These are phyloP conservation scores for Moniliella sp. DNA, from an alignment of 1,284 basidiomycete species.

Conservation along the genomic window DNA sequence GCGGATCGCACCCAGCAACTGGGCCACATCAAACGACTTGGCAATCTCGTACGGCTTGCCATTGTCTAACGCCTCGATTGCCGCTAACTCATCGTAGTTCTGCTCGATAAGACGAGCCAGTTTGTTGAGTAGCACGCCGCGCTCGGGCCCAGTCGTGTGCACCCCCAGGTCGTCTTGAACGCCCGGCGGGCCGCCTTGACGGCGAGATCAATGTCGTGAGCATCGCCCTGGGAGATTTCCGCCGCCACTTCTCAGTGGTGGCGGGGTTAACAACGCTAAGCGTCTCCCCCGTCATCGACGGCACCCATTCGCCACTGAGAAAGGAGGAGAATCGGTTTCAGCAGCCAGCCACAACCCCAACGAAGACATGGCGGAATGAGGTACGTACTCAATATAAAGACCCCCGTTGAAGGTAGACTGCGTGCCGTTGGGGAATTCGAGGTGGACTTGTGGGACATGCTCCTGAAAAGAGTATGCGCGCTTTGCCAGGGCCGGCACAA, in stretches of 20 bases:
- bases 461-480: no score
- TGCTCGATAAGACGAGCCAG: conserved; percentile 55
- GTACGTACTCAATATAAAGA: conserved; percentile 27
- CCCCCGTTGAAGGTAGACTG: conserved; percentile 17
- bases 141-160: conserved; percentile 40
- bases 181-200: conserved; percentile 23
- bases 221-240: conserved; percentile 20
- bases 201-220: conserved; percentile 23
- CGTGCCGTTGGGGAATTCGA: conserved; percentile 30
- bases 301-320: conserved; percentile 23
- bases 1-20: conserved; percentile 42
- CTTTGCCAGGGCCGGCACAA: no score
- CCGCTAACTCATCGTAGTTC: conserved; percentile 46
- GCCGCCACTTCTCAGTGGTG: conserved; percentile 24
- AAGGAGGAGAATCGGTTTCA: no score
- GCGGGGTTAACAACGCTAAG: conserved; percentile 23
- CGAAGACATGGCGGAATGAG: no score
- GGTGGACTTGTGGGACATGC: conserved; percentile 16
- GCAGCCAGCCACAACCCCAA: no score
- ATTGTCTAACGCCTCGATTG: conserved; percentile 44
- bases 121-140: conserved; percentile 45
- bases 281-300: conserved; percentile 21
- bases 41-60: conserved; percentile 59
- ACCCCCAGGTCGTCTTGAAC: conserved; percentile 17
- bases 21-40: conserved; percentile 44